Percentiles rank a stretch among this genome's conserved stretches.
Evolutionary conservation across 139 green algal species (phyloP).

Genomic region (Tetraselmis striata): DNA sequence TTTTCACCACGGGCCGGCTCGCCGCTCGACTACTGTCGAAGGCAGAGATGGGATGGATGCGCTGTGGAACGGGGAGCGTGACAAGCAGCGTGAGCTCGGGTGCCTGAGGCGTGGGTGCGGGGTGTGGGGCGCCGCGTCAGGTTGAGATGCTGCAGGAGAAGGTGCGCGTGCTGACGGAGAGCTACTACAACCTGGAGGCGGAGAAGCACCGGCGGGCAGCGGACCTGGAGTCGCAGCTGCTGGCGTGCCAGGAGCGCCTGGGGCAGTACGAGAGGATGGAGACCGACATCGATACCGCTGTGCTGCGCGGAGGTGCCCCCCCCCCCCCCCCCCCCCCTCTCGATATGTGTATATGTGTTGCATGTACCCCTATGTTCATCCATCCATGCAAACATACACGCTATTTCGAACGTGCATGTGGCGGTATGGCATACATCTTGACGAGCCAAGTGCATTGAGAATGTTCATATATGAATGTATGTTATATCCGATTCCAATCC

Average conservation of each 20-base stretch:
- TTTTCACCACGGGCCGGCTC: not conserved
- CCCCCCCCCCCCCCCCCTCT: too few relatives aligned
- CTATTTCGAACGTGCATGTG: too few relatives aligned
- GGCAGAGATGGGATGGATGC: not conserved
- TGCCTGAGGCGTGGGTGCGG: too few relatives aligned
- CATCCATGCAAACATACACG: too few relatives aligned
- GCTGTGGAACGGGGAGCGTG: not conserved
- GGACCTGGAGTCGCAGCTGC: not conserved
- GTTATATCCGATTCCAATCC: too few relatives aligned
- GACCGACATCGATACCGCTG: not conserved
- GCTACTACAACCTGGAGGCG: not conserved
- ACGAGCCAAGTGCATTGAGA: too few relatives aligned
- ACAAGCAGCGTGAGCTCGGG: not conserved
- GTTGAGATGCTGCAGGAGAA: conserved; percentile 37
- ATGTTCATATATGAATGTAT: too few relatives aligned
- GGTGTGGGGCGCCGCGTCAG: too few relatives aligned
- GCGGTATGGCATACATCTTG: too few relatives aligned
- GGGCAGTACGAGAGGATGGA: not conserved
- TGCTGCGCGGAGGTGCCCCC: not conserved
- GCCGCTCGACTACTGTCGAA: not conserved
- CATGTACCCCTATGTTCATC: too few relatives aligned
- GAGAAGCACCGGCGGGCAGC: not conserved
- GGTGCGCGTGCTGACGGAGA: conserved; percentile 25
- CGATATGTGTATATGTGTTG: too few relatives aligned
- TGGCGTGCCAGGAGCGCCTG: not conserved